A percentile compares a stretch with the other conserved stretches of the same genome.
Conservation (phyloP, 441 rosid species). For the Cnidoscolus chayamansa region DNA sequence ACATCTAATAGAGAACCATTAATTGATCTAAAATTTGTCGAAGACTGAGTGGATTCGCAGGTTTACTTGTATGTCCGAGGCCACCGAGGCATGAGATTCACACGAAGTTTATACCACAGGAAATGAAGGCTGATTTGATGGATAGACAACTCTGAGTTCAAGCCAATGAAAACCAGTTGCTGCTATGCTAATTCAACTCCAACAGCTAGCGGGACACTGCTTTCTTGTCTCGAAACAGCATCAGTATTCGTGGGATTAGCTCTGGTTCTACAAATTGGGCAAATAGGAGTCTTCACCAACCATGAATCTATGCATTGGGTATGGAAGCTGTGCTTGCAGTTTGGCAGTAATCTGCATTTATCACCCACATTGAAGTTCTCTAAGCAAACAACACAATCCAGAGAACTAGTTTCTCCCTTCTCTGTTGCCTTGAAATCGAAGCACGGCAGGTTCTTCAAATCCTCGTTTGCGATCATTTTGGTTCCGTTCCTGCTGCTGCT, state of each 20-base stretch:
- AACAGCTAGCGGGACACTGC: slow-evolving; percentile 2
- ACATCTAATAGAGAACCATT: neutral
- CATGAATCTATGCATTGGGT: slow-evolving; percentile 42
- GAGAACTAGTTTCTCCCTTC: slow-evolving; percentile 17
- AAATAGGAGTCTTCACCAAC: slow-evolving; percentile 39
- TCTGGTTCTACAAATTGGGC: slow-evolving; percentile 42
- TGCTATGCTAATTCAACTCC: slow-evolving; percentile 17
- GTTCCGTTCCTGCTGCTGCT: neutral
- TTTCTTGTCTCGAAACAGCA: slow-evolving; percentile 9
- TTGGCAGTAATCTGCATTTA: slow-evolving; percentile 38
- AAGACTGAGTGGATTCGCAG: neutral
- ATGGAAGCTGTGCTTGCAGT: slow-evolving; percentile 42
- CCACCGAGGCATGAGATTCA: too few relatives aligned
- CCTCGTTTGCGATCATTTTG: slow-evolving; percentile 30
- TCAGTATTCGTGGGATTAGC: slow-evolving; percentile 18
- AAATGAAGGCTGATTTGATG: too few relatives aligned
- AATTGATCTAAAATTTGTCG: neutral
- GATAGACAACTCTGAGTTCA: neutral
- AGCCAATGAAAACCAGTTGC: neutral
- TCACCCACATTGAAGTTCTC: slow-evolving; percentile 37
- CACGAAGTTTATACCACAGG: too few relatives aligned
- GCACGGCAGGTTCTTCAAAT: slow-evolving; percentile 41
- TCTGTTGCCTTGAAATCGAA: slow-evolving; percentile 33
- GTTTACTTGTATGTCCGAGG: neutral
- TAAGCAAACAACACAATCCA: slow-evolving; percentile 44